Conservation (phyloP, 768 basidiomycete species). For the Candolleomyces efflorescens region DNA sequence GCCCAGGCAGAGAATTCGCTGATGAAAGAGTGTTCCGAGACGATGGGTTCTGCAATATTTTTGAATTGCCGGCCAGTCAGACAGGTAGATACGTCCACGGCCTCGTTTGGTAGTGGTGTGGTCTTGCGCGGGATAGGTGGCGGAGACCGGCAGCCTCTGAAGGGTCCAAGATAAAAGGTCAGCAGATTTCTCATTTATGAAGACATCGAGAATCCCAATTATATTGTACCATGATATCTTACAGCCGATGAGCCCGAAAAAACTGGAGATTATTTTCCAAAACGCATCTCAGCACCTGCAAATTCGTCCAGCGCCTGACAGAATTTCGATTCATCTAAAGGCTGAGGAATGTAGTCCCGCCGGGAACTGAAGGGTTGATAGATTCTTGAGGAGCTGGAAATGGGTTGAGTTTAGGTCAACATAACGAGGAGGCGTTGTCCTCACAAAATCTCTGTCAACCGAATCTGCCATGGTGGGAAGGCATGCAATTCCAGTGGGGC, state of each 20-base stretch:
- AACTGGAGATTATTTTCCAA: slow-evolving; percentile 52
- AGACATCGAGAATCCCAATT: no score
- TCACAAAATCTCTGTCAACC: slow-evolving; percentile 77
- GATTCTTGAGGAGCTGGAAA: not conserved
- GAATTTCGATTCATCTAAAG: slow-evolving; percentile 54
- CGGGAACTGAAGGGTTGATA: not conserved
- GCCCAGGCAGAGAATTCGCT: no score
- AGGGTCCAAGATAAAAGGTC: no score
- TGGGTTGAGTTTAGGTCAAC: not conserved
- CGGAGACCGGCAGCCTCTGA: no score
- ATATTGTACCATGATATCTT: not conserved
- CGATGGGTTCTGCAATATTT: no score
- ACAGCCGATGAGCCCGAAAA: not conserved
- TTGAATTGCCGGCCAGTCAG: no score
- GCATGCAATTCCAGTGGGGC: slow-evolving; percentile 64
- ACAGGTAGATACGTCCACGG: no score
- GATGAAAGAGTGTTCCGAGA: no score
- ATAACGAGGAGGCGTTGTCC: slow-evolving; percentile 17
- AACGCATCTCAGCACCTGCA: slow-evolving; percentile 69
- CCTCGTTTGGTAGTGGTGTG: no score
- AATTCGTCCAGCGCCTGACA: slow-evolving; percentile 72
- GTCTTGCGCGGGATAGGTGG: no score
- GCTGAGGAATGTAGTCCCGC: slow-evolving; percentile 9
- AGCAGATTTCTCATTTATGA: no score
- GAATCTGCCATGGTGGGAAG: slow-evolving; percentile 85